A percentile compares a stretch with the other conserved stretches of the same genome.
phyloP scores from a whole-genome alignment of 257 asterid species.

The Penstemon davidsonii region DNA sequence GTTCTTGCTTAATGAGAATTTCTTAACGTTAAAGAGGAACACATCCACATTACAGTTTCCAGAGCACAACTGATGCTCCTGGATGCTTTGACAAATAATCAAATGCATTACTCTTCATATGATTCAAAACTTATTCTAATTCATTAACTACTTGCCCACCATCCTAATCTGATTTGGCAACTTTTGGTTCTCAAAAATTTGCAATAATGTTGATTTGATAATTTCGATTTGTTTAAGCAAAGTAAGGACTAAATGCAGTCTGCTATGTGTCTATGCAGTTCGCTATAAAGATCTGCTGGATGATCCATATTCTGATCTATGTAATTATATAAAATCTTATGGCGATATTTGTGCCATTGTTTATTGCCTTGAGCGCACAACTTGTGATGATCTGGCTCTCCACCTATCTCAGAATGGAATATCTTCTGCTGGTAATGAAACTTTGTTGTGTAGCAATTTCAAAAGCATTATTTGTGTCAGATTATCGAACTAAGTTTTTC shows the following conservation, averaged over 20 bases:
- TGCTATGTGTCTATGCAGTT: conserved; percentile 55
- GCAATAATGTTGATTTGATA: conserved; percentile 5
- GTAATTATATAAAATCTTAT: conserved; percentile 71
- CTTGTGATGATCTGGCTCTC: conserved; percentile 83
- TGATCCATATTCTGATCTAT: conserved; percentile 77
- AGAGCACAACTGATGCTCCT: conserved; percentile 7
- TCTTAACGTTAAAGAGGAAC: conserved; percentile 5
- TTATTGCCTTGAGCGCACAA: conserved; percentile 91
- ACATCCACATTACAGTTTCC: conserved; percentile 8
- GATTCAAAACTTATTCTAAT: neutral
- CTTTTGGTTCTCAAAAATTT: neutral
- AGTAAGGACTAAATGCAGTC: neutral
- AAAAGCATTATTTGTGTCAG: conserved; percentile 21
- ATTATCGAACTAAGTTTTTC: conserved; percentile 27
- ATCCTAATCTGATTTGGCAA: neutral
- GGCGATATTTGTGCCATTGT: conserved; percentile 84
- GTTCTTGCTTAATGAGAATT: conserved; percentile 8
- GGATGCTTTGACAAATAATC: conserved; percentile 9
- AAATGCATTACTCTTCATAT: neutral
- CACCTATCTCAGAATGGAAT: conserved; percentile 69
- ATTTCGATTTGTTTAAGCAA: neutral
- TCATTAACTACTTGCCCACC: neutral
- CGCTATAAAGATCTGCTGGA: conserved; percentile 90
- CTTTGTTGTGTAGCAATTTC: conserved; percentile 14
- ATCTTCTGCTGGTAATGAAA: conserved; percentile 77